Evolutionary conservation across 352 stramenopile genomes (phyloP).

Genomic region (Globisporangium viniferum): DNA sequence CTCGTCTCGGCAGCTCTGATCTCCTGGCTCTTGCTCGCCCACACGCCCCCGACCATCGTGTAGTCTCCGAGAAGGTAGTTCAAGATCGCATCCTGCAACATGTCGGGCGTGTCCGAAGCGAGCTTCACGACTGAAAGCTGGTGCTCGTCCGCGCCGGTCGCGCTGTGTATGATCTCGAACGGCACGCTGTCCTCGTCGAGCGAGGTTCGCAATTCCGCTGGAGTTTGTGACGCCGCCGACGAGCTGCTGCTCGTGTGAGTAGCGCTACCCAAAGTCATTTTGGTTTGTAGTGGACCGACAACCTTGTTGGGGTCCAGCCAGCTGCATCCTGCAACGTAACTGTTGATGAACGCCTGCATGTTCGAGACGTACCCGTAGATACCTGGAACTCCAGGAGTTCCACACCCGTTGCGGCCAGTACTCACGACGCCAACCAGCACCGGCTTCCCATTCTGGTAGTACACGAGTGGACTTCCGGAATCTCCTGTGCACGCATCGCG

Average conservation of each 20-base stretch:
- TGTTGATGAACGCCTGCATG: constrained; percentile 29
- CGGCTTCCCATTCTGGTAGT: constrained; percentile 17
- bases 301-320: constrained; percentile 22
- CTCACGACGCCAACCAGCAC: constrained; percentile 40
- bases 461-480: constrained; percentile 34
- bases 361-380: constrained; percentile 30
- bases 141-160: constrained; percentile 18
- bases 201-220: not conserved
- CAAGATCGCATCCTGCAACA: constrained; percentile 21
- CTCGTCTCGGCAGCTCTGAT: constrained; percentile 15
- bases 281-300: not conserved
- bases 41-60: constrained; percentile 14
- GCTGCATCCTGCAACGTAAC: constrained; percentile 21
- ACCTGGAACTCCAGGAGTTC: constrained; percentile 27
- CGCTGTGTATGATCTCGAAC: constrained; percentile 34
- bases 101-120: constrained; percentile 21
- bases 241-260: not conserved
- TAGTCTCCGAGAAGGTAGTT: constrained; percentile 29
- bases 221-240: not conserved
- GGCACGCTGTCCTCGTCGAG: constrained; percentile 4
- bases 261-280: not conserved
- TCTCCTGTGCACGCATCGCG: constrained; percentile 41
- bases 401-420: constrained; percentile 35
- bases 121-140: constrained; percentile 34
- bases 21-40: constrained; percentile 18